Base-by-base conservation (phyloP, 352 stramenopile species). In the Blastocystis sp. region DNA sequence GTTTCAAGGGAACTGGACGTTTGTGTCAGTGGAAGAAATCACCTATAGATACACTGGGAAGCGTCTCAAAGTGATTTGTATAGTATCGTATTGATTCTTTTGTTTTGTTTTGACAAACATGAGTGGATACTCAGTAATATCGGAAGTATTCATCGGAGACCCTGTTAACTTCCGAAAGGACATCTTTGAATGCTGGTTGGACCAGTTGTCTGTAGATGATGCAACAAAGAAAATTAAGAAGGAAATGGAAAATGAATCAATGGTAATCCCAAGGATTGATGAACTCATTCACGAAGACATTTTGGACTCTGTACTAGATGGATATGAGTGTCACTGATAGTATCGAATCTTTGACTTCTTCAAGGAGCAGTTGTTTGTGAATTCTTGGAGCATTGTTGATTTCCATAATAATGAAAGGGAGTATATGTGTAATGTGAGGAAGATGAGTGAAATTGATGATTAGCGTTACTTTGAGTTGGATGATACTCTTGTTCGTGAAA, bases 301-400 rank as follows among this genome's bases (percentile, higher is more conserved):
- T 39, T 1, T 49, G 27, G 69, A 80, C 42, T 80, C 69, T 58
- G 69, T 80, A 63, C n/a, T 9, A n/a, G 24, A n/a, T 19, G 12
- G 0, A 63, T 27, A 24, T 39, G 27, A 19, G 14, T 39, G 32
- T 59, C 3, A 59, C 32, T 24, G 16, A 12, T 80, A 80, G 69
- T 80, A 80, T 49, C 69, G 69, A n/a, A 59, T 80, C 14, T 80
- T 80, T 61, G 69, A 80, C 61, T 80, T 61, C 46, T 80, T 80
- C 46, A 80, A 80, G 51, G 69, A 80, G 27, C 52, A 43, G 21
- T 52, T 80, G 16, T 61, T 80, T 59, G 42, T 61, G 37, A 61
- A 80, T 39, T 80, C 69, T 12, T 80, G 69, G 37, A 61, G 69
- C n/a, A 80, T 80, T 39, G 69, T 80, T 24, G 69, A 80, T 59